phyloP scores from a whole-genome alignment of 345 rosid species.

The Eucalyptus paniculata region DNA sequence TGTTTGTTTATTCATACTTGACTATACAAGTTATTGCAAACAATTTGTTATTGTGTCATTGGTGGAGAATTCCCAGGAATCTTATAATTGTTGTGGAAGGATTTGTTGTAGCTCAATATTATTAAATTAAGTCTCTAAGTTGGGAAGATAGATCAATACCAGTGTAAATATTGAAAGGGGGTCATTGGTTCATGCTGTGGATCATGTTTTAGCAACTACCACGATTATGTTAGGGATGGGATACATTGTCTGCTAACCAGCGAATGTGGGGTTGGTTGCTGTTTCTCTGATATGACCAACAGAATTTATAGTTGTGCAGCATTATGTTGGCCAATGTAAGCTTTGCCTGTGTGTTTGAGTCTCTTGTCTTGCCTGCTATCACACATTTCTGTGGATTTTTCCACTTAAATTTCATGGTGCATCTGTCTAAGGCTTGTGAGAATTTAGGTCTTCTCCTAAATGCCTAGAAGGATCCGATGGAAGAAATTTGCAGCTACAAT shows the following conservation, averaged over 20 bases:
- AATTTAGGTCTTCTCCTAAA: constrained; percentile 70
- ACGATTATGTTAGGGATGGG: background rate
- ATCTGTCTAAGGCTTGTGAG: background rate
- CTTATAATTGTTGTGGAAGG: background rate
- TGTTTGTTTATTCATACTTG: background rate
- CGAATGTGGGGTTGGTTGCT: background rate
- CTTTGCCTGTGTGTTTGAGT: background rate
- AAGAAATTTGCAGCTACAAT: constrained; percentile 69
- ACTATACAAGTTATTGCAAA: background rate
- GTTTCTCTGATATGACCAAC: background rate
- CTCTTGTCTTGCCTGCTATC: background rate
- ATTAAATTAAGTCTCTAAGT: background rate
- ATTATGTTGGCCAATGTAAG: background rate
- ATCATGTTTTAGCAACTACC: background rate
- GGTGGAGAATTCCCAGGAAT: background rate
- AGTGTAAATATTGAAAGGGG: background rate
- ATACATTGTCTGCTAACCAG: background rate
- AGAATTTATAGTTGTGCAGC: background rate
- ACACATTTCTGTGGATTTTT: background rate
- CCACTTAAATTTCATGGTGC: background rate
- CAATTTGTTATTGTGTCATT: background rate
- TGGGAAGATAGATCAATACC: background rate
- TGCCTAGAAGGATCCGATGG: constrained; percentile 71
- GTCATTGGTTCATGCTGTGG: background rate
- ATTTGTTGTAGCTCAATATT: background rate